Percentiles rank a stretch among this genome's conserved stretches.
Evolutionary conservation across 129 eudicot genomes (phyloP).

Genomic region (Artemisia argyi): DNA sequence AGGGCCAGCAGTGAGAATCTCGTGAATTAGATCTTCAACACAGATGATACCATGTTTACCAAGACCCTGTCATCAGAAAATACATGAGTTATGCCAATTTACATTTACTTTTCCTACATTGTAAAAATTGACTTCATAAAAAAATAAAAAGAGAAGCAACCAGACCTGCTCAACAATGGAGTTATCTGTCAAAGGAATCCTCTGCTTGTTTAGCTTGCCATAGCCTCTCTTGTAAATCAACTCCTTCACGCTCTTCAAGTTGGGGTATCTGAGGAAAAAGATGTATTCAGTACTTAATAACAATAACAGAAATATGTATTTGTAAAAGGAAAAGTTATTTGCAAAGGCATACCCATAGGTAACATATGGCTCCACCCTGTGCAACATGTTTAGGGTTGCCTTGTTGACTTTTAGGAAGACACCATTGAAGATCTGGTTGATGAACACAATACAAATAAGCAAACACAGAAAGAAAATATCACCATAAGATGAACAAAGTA

Average conservation of each 20-base stretch:
- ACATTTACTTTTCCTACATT: background rate
- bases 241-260: constrained; percentile 74
- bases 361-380: constrained; percentile 91
- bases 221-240: constrained; percentile 84
- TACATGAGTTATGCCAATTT: background rate
- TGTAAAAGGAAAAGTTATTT: background rate
- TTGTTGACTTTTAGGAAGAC: constrained; percentile 84
- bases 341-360: constrained; percentile 61
- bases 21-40: constrained; percentile 70
- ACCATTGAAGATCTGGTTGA: constrained; percentile 68
- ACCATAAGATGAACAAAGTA: no score
- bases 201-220: constrained; percentile 82
- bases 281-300: background rate
- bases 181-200: constrained; percentile 78
- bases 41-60: constrained; percentile 82
- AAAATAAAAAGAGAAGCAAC: background rate
- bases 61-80: constrained; percentile 35
- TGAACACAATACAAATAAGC: background rate
- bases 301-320: background rate
- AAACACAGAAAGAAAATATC: background rate
- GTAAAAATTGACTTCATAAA: background rate
- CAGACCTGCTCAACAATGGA: constrained; percentile 65
- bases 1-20: constrained; percentile 81
- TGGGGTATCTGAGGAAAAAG: constrained; percentile 57
- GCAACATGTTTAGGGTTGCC: constrained; percentile 88